phyloP scores from a whole-genome alignment of 805 yeast species.

The Zygosaccharomyces rouxii region DNA sequence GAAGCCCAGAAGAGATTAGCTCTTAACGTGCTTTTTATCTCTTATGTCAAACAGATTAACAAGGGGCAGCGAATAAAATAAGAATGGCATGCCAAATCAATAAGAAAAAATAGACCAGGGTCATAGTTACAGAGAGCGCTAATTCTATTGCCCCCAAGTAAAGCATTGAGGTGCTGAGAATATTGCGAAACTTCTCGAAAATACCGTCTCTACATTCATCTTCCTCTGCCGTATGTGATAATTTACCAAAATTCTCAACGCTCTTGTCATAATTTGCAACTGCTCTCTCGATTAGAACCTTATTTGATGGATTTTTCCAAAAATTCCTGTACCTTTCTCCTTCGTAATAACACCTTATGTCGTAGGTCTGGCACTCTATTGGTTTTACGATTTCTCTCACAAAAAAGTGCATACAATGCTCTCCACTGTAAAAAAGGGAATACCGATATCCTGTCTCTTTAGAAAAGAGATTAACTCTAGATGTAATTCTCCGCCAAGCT shows the following conservation, averaged over 20 bases:
- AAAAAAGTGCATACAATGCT: conserved; percentile 1
- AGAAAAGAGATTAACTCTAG: neutral
- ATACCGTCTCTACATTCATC: neutral
- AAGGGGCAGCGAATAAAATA: too few relatives aligned
- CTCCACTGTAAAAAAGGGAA: conserved; percentile 4
- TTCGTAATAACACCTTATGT: neutral
- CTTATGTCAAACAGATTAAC: too few relatives aligned
- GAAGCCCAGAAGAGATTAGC: too few relatives aligned
- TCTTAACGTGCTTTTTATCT: too few relatives aligned
- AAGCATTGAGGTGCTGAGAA: neutral
- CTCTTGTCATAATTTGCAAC: conserved; percentile 1
- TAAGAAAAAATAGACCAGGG: too few relatives aligned
- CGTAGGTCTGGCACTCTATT: neutral
- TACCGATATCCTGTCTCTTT: neutral
- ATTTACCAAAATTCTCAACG: neutral
- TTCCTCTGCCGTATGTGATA: neutral
- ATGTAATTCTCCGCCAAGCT: conserved; percentile 4
- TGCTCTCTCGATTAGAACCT: neutral
- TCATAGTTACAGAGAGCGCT: too few relatives aligned
- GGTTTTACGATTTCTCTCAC: conserved; percentile 5
- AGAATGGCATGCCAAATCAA: too few relatives aligned
- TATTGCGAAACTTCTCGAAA: neutral
- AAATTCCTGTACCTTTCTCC: neutral
- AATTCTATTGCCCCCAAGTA: neutral
- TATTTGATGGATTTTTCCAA: conserved; percentile 2